Evolutionary conservation across 257 asterid genomes (phyloP), one percentile per base, ranked within the genome.

Genomic region (Solanum clarkiae): DNA sequence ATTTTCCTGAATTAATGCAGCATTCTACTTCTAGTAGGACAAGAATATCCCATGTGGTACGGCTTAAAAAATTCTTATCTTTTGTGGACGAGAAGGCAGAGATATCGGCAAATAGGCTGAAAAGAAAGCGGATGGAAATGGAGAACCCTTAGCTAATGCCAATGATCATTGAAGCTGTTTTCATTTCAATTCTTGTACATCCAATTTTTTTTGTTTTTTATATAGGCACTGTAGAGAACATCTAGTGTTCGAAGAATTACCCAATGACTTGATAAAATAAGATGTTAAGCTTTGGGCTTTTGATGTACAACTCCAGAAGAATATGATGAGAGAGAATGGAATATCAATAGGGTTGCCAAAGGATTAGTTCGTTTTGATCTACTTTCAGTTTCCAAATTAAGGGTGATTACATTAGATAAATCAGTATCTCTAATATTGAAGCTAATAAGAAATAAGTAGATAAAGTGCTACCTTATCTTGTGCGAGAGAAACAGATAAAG

Each of bases 31-130:
- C 44, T 9, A 9, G 22, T 17, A 40, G 17, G 15, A 82, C 77
- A 17, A n/a, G 42, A 70, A 54, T 75, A 24, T 91, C 92, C 12
- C 36, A 54, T 32, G 84, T 93, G 17, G 40, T 84, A 63, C 83
- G 84, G 15, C 55, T 92, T 36, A 90, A 81, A 81, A 88, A 90
- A 65, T 94, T 94, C 87, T 55, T 93, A 11, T 86, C 97, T 42
- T 94, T 91, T 45, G 90, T 55, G 9, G 92, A 93, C 82, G 93
- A 94, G 91, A 94, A 92, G 90, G 95, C 92, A 80, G 95, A 91
- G 83, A 86, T 56, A 56, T 82, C 87, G 16, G 89, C 89, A 59
- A 86, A 69, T 51, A 92, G 86, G 77, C 65, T 89, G 88, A 95
- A 95, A 80, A 85, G 98, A 86, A 93, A 93, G 87, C 88, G 80